Evolutionary conservation across 305 asterid genomes (phyloP).

Genomic region (Fraxinus ornus): DNA sequence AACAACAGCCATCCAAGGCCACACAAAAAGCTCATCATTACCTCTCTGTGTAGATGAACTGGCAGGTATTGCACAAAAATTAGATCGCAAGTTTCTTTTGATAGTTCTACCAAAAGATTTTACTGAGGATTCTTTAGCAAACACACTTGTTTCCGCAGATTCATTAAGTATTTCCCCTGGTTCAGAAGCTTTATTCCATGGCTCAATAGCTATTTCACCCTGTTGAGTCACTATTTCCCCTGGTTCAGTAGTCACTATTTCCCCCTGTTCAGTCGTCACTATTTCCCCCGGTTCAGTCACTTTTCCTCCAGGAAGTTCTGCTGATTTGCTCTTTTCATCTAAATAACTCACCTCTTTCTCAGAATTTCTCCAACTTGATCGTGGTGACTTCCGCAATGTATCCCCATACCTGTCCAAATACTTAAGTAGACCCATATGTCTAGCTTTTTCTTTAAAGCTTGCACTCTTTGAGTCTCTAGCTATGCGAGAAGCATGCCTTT

Average conservation of each 20-base stretch:
- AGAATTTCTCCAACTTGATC: slow-evolving; percentile 32
- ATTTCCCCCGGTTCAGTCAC: background rate
- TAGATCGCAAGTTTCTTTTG: slow-evolving; percentile 22
- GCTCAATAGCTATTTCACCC: background rate
- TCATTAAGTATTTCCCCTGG: slow-evolving; percentile 27
- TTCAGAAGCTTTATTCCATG: slow-evolving; percentile 17
- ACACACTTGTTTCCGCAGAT: slow-evolving; percentile 16
- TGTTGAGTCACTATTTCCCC: slow-evolving; percentile 7
- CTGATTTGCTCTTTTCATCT: slow-evolving; percentile 19
- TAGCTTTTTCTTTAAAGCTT: slow-evolving; percentile 55
- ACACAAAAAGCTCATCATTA: slow-evolving; percentile 61
- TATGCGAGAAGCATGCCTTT: slow-evolving; percentile 65
- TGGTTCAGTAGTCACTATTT: slow-evolving; percentile 3
- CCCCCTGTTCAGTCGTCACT: background rate
- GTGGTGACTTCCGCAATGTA: slow-evolving; percentile 20
- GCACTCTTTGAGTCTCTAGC: slow-evolving; percentile 63
- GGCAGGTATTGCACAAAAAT: slow-evolving; percentile 11
- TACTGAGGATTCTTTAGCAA: too few relatives aligned
- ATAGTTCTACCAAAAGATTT: slow-evolving; percentile 18
- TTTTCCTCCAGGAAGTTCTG: slow-evolving; percentile 1
- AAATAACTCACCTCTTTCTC: slow-evolving; percentile 24
- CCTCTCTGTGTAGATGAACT: slow-evolving; percentile 25
- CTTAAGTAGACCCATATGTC: slow-evolving; percentile 60
- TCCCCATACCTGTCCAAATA: slow-evolving; percentile 52
- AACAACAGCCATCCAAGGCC: slow-evolving; percentile 84